Evolutionary conservation across 257 asterid species (phyloP).

Genomic region (Solanum virginianum): DNA sequence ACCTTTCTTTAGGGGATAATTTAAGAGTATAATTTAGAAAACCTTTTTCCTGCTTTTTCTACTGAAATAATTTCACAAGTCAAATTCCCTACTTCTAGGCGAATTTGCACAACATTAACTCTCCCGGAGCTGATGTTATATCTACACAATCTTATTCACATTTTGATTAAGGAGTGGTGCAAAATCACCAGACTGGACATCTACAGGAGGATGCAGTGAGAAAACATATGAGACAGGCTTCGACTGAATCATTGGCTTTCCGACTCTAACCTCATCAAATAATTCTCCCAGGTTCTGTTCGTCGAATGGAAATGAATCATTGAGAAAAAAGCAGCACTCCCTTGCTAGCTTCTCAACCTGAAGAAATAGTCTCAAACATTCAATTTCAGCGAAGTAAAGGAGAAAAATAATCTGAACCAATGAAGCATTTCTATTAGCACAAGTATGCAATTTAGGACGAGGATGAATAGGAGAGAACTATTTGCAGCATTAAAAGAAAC

Average conservation of each 20-base stretch:
- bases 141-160: neutral
- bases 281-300: constrained; percentile 58
- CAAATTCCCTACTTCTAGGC: neutral
- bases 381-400: neutral
- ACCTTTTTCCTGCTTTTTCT: neutral
- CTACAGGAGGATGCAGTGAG: constrained; percentile 34
- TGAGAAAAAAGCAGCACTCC: constrained; percentile 65
- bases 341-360: constrained; percentile 82
- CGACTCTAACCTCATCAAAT: constrained; percentile 30
- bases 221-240: constrained; percentile 67
- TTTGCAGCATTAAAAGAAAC: neutral
- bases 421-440: neutral
- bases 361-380: constrained; percentile 1
- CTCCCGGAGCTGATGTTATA: neutral
- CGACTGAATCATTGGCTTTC: constrained; percentile 30
- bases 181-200: constrained; percentile 22
- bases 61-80: neutral
- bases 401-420: neutral
- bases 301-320: constrained; percentile 51
- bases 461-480: neutral
- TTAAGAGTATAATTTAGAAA: neutral
- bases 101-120: neutral
- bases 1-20: neutral
- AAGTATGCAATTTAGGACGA: neutral
- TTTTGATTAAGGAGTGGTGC: constrained; percentile 1